Evolutionary conservation across 2,329 filamentous ascomycete species (phyloP).

Genomic region (Paracoccidioides lutzii): DNA sequence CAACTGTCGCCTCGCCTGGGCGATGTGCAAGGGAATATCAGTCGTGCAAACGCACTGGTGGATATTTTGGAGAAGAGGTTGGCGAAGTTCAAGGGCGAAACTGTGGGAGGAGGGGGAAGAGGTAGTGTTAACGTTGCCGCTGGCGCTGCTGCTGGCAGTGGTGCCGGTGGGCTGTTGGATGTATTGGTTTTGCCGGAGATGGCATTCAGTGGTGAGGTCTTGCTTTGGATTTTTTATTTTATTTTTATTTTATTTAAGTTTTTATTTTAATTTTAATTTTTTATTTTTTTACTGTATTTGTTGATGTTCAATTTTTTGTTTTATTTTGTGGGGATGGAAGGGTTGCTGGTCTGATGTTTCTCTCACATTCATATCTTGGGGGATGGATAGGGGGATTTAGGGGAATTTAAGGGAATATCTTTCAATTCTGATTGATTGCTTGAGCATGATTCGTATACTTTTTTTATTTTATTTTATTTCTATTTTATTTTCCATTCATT

Average conservation of each 20-base stretch:
- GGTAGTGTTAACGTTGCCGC: slow-evolving; percentile 11
- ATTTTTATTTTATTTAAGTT: neutral
- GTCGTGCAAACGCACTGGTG: slow-evolving; percentile 31
- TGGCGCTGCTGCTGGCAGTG: slow-evolving; percentile 15
- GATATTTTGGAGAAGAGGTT: slow-evolving; percentile 10
- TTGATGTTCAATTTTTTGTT: too few species aligned
- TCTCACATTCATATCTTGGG: too few species aligned
- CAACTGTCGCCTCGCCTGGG: slow-evolving; percentile 34
- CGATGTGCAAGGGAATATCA: slow-evolving; percentile 34
- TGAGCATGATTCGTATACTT: too few species aligned
- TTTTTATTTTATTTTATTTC: too few species aligned
- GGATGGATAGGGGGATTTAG: too few species aligned
- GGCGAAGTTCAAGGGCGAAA: slow-evolving; percentile 5
- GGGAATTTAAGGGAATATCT: too few species aligned
- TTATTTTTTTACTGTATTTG: neutral
- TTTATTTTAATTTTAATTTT: neutral
- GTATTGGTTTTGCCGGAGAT: slow-evolving; percentile 50
- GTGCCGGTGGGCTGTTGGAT: slow-evolving; percentile 28
- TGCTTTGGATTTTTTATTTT: neutral
- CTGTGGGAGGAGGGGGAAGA: slow-evolving; percentile 10
- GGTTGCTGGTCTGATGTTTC: too few species aligned
- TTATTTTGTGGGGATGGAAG: too few species aligned
- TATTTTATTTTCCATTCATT: too few species aligned
- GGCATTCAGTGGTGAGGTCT: slow-evolving; percentile 43
- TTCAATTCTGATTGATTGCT: too few species aligned